Evolutionary conservation across 805 yeast species (phyloP).

Genomic region (Ogataea nonfermentans): DNA sequence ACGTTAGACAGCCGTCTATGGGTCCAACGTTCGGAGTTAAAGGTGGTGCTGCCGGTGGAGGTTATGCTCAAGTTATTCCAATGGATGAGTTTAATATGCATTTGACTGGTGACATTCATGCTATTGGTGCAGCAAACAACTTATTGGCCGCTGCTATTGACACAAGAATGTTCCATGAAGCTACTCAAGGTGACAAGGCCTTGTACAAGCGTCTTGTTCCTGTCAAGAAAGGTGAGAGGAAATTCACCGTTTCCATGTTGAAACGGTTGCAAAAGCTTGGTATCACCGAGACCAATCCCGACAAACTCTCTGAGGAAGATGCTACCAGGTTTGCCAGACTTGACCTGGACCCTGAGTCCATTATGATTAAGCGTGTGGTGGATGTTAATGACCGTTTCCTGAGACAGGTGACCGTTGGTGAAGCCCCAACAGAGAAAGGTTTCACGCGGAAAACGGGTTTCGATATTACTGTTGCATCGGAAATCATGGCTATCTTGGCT

Average conservation of each 20-base stretch:
- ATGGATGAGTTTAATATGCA: constrained; percentile 89
- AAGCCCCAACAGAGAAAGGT: constrained; percentile 80
- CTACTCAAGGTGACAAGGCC: constrained; percentile 69
- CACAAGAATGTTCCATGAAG: constrained; percentile 82
- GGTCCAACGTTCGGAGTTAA: constrained; percentile 87
- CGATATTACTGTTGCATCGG: constrained; percentile 83
- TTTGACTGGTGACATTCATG: constrained; percentile 83
- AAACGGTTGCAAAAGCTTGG: constrained; percentile 67
- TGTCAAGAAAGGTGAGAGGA: constrained; percentile 65
- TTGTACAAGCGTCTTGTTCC: constrained; percentile 76
- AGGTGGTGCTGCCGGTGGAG: constrained; percentile 93
- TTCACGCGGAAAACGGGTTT: constrained; percentile 71
- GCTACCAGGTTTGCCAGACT: constrained; percentile 60
- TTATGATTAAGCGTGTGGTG: constrained; percentile 81
- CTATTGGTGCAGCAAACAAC: constrained; percentile 79
- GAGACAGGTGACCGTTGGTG: constrained; percentile 75
- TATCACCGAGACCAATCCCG: constrained; percentile 66
- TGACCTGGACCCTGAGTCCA: constrained; percentile 75
- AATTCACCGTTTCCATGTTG: constrained; percentile 65
- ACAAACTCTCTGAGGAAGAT: constrained; percentile 70
- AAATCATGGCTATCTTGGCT: constrained; percentile 83
- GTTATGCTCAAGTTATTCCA: constrained; percentile 83
- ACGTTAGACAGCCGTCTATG: constrained; percentile 85
- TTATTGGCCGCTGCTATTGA: constrained; percentile 82
- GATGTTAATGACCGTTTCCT: constrained; percentile 81